These are phyloP conservation scores for Colletotrichum brevisporum DNA, from an alignment of 2,329 filamentous ascomycete species.

Conservation along the genomic window DNA sequence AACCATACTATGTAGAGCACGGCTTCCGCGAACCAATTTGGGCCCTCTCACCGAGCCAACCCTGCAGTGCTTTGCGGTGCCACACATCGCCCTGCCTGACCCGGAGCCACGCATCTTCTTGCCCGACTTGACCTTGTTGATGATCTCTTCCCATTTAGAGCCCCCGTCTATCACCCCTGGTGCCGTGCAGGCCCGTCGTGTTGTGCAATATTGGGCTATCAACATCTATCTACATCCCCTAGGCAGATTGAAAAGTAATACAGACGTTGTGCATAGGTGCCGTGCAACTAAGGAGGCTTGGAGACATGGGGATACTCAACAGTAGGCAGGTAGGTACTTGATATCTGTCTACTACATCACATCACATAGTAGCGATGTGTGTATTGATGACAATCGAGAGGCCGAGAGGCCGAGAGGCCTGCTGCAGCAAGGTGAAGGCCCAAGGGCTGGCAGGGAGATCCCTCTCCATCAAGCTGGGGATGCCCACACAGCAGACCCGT, in stretches of 20 bases:
- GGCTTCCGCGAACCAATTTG: conserved; percentile 4
- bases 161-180: neutral
- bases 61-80: conserved; percentile 11
- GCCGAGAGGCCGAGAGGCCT: neutral
- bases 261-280: neutral
- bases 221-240: no score
- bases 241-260: neutral
- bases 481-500: conserved; percentile 8
- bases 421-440: neutral
- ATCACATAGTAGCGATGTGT: no score
- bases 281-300: neutral
- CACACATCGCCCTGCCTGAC: conserved; percentile 18
- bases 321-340: no score
- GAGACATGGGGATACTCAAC: no score
- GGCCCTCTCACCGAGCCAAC: conserved; percentile 13
- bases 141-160: neutral
- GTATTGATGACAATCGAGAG: neutral
- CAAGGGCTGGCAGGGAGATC: conserved; percentile 2
- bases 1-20: no score
- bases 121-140: conserved; percentile 15
- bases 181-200: neutral
- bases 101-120: conserved; percentile 7
- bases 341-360: no score
- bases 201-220: neutral
- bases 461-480: conserved; percentile 21